Base-by-base conservation (phyloP, 371 early-diverging fungal genomes). In the Rhizopus microsporus region DNA sequence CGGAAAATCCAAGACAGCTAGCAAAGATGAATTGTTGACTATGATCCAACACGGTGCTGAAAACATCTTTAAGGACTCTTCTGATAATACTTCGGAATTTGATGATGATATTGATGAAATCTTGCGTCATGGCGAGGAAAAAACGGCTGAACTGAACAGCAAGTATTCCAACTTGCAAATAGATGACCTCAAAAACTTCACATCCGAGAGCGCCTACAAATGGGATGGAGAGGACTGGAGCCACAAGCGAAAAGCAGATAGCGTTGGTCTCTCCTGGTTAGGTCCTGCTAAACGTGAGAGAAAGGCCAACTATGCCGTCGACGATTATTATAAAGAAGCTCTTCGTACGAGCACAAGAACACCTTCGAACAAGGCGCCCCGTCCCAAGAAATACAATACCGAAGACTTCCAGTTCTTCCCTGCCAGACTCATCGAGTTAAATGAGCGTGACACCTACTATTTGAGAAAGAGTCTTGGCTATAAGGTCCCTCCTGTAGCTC, bases 1-100 rank as follows among this genome's bases (percentile, higher is more conserved):
- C 31, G 17, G 59, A 3, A 65, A 58, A 16, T 56, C 54, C 5
- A 65, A 56, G 51, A 35, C 60, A 5, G 79, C 86, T 13, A 75
- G 75, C 34, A 94, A 94, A 58, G 93, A 95, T 42, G 94, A 98
- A 32, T 85, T 97, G 35, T 68, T 98, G 50, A 79, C 84, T 16
- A 97, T 98, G 98, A 96, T 98, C 51, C 96, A 94, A 66, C 93
- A 95, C 62, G 99, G 99, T 34, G 98, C 99, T 0, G 90, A 94
- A 29, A 81, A 80, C 23, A 91, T 98, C 15, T 92, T 98, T 60
- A 82, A 80, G 37, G 82, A 84, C 15, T 56, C 65, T 3, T 84
- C 84, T n/a, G 79, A 71, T 23, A 85, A 84, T 15, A 79, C 74
- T 10, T 59, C 57, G 13, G 82, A 77, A 2, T 66, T 74, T 9